phyloP scores from a whole-genome alignment of 768 basidiomycete species.

The Panellus pusillus region DNA sequence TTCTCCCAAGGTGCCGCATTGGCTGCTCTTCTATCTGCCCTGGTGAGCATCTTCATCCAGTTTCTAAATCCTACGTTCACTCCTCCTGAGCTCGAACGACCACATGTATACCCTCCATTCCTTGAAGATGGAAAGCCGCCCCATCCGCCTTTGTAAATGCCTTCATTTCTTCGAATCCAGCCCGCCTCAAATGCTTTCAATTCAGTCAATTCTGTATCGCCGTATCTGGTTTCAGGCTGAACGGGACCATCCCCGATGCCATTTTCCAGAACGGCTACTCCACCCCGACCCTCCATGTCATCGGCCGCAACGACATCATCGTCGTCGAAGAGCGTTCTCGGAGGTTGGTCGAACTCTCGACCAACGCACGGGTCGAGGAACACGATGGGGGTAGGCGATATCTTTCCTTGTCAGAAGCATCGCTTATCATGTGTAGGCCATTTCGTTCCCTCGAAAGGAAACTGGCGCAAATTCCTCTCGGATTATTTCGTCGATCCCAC shows the following conservation, averaged over 20 bases:
- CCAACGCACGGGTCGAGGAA: constrained; percentile 62
- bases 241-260: constrained; percentile 45
- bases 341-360: constrained; percentile 53
- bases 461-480: constrained; percentile 74
- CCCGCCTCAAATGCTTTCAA: not conserved
- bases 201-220: constrained; percentile 69
- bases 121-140: constrained; percentile 61
- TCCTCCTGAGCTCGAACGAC: constrained; percentile 49
- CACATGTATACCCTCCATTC: constrained; percentile 55
- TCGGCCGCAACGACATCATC: constrained; percentile 77
- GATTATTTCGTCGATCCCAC: constrained; percentile 61
- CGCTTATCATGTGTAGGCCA: constrained; percentile 51
- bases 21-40: constrained; percentile 66
- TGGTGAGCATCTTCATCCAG: constrained; percentile 45
- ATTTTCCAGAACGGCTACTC: constrained; percentile 53
- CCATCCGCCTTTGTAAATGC: constrained; percentile 72
- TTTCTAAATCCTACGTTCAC: not conserved
- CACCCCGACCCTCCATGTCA: constrained; percentile 76
- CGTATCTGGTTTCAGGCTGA: constrained; percentile 70
- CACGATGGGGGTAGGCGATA: constrained; percentile 74
- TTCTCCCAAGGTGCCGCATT: constrained; percentile 68
- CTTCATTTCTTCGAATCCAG: not conserved
- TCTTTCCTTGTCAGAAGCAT: not conserved
- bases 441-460: constrained; percentile 76
- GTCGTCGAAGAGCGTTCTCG: constrained; percentile 70